Percentiles rank a stretch among this genome's conserved stretches.
Evolutionary conservation across 2,329 filamentous ascomycete species (phyloP).

Genomic region (Phaeosphaeria sp.): DNA sequence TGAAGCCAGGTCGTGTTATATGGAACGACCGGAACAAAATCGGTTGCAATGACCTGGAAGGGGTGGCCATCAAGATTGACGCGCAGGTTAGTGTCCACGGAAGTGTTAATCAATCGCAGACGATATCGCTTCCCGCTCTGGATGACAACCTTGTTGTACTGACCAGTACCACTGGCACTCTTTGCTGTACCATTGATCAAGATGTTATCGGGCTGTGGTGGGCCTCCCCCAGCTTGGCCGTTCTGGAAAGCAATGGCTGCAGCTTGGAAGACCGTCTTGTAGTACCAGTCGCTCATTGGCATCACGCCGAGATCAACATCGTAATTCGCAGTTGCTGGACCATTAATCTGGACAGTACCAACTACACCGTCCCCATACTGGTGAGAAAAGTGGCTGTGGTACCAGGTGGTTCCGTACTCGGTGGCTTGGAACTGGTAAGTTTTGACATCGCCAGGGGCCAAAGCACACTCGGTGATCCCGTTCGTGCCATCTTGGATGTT

Average conservation of each 20-base stretch:
- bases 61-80: slow-evolving; percentile 41
- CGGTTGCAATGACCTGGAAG: slow-evolving; percentile 41
- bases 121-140: slow-evolving; percentile 59
- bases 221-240: slow-evolving; percentile 22
- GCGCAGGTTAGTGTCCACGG: slow-evolving; percentile 31
- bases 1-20: slow-evolving; percentile 48
- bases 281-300: slow-evolving; percentile 53
- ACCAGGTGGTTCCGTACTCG: slow-evolving; percentile 45
- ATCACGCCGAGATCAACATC: slow-evolving; percentile 36
- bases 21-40: slow-evolving; percentile 39
- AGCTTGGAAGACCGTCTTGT: slow-evolving; percentile 39
- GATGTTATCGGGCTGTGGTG: slow-evolving; percentile 53
- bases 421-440: slow-evolving; percentile 39
- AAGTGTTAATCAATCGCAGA: slow-evolving; percentile 64
- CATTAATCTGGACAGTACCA: slow-evolving; percentile 41
- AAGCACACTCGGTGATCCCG: slow-evolving; percentile 51
- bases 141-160: slow-evolving; percentile 37
- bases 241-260: slow-evolving; percentile 16
- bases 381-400: slow-evolving; percentile 52
- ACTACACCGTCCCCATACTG: slow-evolving; percentile 54
- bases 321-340: slow-evolving; percentile 40
- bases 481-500: slow-evolving; percentile 63
- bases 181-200: slow-evolving; percentile 64
- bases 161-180: slow-evolving; percentile 47
- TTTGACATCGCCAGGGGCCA: slow-evolving; percentile 57